phyloP scores from a whole-genome alignment of 1,284 basidiomycete species.

The Tilletia walkeri region DNA sequence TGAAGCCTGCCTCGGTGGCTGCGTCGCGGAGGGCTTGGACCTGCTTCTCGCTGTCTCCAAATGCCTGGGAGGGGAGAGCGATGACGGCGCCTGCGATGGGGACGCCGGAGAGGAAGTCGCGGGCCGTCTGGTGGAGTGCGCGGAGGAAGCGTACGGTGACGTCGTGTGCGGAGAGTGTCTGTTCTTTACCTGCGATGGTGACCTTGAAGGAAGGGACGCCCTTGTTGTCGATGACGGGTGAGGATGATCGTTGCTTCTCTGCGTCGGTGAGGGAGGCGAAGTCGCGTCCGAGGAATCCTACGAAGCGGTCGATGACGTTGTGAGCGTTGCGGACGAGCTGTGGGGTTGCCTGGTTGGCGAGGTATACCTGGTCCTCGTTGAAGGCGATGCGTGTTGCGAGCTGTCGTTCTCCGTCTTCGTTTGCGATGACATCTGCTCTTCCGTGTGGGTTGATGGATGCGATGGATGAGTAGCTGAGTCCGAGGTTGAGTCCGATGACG shows the following conservation, averaged over 20 bases:
- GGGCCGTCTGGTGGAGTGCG: constrained; percentile 80
- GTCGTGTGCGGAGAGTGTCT: constrained; percentile 75
- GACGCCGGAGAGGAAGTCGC: constrained; percentile 82
- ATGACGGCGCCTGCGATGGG: constrained; percentile 79
- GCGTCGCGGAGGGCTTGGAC: constrained; percentile 71
- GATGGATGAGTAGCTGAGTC: constrained; percentile 91
- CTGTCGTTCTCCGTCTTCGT: constrained; percentile 97
- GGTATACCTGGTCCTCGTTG: constrained; percentile 69
- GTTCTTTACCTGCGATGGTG: constrained; percentile 71
- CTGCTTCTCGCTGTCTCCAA: constrained; percentile 70
- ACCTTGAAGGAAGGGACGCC: constrained; percentile 66
- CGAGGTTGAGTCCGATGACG: constrained; percentile 89
- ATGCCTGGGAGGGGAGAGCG: constrained; percentile 64
- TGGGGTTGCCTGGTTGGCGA: constrained; percentile 89
- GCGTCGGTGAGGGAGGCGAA: constrained; percentile 71
- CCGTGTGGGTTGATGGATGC: constrained; percentile 83
- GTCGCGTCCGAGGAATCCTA: constrained; percentile 88
- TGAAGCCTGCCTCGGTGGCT: constrained; percentile 71
- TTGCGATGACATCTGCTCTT: constrained; percentile 70
- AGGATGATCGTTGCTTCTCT: constrained; percentile 72
- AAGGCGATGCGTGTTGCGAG: constrained; percentile 93
- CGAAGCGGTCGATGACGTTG: constrained; percentile 92
- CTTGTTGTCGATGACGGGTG: constrained; percentile 73
- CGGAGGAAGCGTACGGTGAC: constrained; percentile 81
- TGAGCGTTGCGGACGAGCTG: constrained; percentile 92